These are phyloP conservation scores for Malus orientalis DNA, from an alignment of 306 rosid species.

Conservation along the genomic window DNA sequence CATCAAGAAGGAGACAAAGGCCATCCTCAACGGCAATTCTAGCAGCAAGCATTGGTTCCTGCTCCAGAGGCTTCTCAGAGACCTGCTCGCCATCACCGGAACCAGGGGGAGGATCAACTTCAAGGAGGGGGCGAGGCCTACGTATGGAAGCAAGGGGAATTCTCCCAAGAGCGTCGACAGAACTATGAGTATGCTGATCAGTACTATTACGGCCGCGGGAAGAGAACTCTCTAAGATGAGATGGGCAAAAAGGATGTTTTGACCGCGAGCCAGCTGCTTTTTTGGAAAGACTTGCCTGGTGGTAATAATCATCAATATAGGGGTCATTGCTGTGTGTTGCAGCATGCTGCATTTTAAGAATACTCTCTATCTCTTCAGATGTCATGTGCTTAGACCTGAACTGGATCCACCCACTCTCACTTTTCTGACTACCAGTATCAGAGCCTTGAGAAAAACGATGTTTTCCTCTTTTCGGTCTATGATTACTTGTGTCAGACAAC, in stretches of 20 bases:
- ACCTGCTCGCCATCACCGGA: constrained; percentile 48
- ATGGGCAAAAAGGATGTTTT: constrained; percentile 80
- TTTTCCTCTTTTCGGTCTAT: constrained; percentile 61
- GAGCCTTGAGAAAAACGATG: constrained; percentile 56
- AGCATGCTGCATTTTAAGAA: constrained; percentile 88
- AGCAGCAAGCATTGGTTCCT: constrained; percentile 96
- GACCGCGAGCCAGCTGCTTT: constrained; percentile 63
- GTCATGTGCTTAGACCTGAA: constrained; percentile 83
- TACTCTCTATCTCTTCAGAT: constrained; percentile 82
- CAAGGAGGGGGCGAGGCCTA: constrained; percentile 96
- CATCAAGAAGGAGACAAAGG: constrained; percentile 86
- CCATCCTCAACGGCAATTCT: constrained; percentile 93
- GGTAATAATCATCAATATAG: constrained; percentile 91
- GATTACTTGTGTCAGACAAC: constrained; percentile 72
- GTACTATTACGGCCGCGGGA: constrained; percentile 60
- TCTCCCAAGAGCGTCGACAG: constrained; percentile 90
- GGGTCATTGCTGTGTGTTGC: constrained; percentile 97
- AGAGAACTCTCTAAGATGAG: constrained; percentile 82
- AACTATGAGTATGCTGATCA: constrained; percentile 89
- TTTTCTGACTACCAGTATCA: constrained; percentile 51
- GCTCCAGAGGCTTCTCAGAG: constrained; percentile 86
- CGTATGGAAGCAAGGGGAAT: constrained; percentile 90
- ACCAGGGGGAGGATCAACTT: constrained; percentile 77
- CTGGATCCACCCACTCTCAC: constrained; percentile 67
- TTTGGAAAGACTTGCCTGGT: constrained; percentile 84